Percentiles rank a stretch among this genome's conserved stretches.
phyloP scores from a whole-genome alignment of 164 flowering plant species.

The Magnolia kwangsiensis region DNA sequence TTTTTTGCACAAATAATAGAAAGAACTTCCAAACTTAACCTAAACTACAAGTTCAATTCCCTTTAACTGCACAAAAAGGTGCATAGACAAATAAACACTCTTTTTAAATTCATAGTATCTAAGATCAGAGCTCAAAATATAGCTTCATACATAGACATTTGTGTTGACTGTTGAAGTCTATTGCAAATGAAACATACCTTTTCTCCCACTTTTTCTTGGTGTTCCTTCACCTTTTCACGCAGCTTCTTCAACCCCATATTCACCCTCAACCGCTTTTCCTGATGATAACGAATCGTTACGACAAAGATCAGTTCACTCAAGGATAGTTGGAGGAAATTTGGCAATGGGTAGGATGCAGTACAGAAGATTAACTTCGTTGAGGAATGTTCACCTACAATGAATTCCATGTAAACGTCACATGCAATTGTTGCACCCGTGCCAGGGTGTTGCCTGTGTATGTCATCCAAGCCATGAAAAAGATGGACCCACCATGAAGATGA shows the following conservation, averaged over 20 bases:
- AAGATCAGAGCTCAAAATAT: not conserved
- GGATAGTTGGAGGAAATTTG: not conserved
- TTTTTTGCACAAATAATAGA: not conserved
- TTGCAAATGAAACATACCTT: not conserved
- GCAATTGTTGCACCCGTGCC: no score
- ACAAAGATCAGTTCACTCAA: not conserved
- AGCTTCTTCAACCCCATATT: constrained; percentile 81
- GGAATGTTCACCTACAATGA: not conserved
- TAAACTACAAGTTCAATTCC: not conserved
- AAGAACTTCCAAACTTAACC: not conserved
- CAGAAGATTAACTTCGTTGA: not conserved
- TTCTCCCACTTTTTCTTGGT: constrained; percentile 74
- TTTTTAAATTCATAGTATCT: not conserved
- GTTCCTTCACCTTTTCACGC: constrained; percentile 89
- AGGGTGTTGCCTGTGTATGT: not conserved
- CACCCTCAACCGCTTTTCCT: constrained; percentile 94
- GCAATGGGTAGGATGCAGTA: not conserved
- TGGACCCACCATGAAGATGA: not conserved
- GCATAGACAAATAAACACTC: not conserved
- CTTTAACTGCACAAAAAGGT: not conserved
- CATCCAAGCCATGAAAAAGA: not conserved
- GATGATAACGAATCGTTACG: constrained; percentile 7
- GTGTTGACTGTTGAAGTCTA: no score
- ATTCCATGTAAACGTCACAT: no score
- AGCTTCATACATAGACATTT: no score